Evolutionary conservation across 1,139 yeast species (phyloP), one percentile per base, ranked within the genome.

Genomic region (Geotrichum australiense): DNA sequence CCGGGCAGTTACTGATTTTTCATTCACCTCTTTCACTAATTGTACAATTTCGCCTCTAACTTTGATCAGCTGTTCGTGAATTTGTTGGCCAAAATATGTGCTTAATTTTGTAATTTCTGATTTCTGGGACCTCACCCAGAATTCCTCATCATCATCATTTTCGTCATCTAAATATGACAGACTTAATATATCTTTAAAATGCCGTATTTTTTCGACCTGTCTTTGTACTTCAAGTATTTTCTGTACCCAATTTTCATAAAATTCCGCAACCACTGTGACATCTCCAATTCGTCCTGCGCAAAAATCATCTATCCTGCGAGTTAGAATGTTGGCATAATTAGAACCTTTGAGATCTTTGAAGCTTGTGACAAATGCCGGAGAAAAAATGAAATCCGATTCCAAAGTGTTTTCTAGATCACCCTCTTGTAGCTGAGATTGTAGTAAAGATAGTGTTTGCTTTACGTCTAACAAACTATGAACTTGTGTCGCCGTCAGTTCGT

Each of bases 371-470:
- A 45, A 42, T 2, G 42, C 42, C 5, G 30, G 10, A 23, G 44
- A 42, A 35, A 44, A 44, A 14, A 44, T 38, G n/a, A 19, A 38
- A 36, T 44, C 47, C n/a, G 38, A 26, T n/a, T 41, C 43, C 7
- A 31, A 25, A 12, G 24, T 3, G 5, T 18, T 24, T 24, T 25
- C 3, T 4, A 19, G 33, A 15, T 18, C 22, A 5, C 31, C 22
- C 12, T n/a, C 22, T 16, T 37, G 18, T 26, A 47, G 27, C n/a
- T 32, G 31, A 7, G 37, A 19, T 37, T 45, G 51, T 11, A 51
- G 39, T 4, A 26, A 16, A 14, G 41, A 20, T 10, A 52, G 34
- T 3, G 46, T 32, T 10, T 33, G 37, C 12, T 49, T 49, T 14
- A 42, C 39, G 14, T 18, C 16, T 10, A 45, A 39, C 4, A 43